Evolutionary conservation across 768 basidiomycete species (phyloP), one percentile per base, ranked within the genome.

Genomic region (Serendipita sp.): DNA sequence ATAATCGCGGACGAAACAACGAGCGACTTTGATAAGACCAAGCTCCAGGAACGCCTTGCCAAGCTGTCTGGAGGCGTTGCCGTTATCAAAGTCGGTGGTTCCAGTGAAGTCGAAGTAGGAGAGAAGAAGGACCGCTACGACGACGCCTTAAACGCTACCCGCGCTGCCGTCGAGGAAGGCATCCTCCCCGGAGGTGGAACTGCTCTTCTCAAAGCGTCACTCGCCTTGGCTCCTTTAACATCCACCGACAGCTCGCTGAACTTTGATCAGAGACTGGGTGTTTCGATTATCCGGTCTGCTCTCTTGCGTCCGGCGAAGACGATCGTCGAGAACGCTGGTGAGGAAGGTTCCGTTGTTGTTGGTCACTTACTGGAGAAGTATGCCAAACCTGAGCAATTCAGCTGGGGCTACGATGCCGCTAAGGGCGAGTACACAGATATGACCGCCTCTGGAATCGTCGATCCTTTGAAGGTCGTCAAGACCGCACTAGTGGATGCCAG

Each of bases 101-200:
- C 85, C 24, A 83, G 81, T 61, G 95, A 98, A 74, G 95, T 97
- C 60, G 95, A 97, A 75, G 95, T 98, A 64, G 81, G 94, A 4
- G 95, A 98, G 82, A 98, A 97, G 90, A 96, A 98, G 83, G 95
- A 98, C 72, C 81, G 94, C 41, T 97, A 96, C 70, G 94, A 97
- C 68, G 92, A 95, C 71, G 94, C 94, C 0, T 80, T 97, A 51
- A 96, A 96, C 73, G 93, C 94, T n/a, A 98, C 95, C 3, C 87
- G 95, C 42, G 95, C 95, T 26, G 93, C 95, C 48, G 95, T 98
- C 31, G 95, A 97, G 76, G 94, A 99, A 74, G 95, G 95, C 71
- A 96, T 97, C 70, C 86, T 98, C 34, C 95, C 95, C 61, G 95
- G 95, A 45, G 95, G 95, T 70, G 94, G 94, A 72, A 85, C 90